Base-by-base conservation (phyloP, 768 basidiomycete genomes). In the Mrakia frigida region DNA sequence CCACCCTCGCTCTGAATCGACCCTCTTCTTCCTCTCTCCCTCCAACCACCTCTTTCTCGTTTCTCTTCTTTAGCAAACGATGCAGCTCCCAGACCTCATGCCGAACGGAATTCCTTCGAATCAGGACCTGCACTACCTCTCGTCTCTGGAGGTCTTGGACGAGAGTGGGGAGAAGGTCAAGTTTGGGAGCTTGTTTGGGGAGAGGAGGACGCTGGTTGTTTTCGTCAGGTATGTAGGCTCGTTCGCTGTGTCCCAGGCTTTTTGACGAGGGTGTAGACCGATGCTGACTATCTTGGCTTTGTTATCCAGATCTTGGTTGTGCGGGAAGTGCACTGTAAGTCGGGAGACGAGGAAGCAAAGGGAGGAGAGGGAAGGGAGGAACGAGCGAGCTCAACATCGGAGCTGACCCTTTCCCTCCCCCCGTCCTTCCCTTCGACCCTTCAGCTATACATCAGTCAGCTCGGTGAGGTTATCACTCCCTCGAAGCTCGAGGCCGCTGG, bases 171-270 rank as follows among this genome's bases (percentile, higher is more conserved):
- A 85, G 21, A 82, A 84, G 50, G 82, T 89, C 41, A 80, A 80
- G 18, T 90, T 90, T 81, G 87, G 88, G 0, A 85, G 84, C 2
- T 70, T 90, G 7, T 87, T 87, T 77, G 82, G 85, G 59, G 80
- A 85, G 79, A 88, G 86, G 80, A 87, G 86, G 80, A 87, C 87
- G 0, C 83, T 90, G 18, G 86, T 90, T 5, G 88, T 90, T 1
- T 90, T 90, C 81, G 88, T 90, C 74, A 87, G 89, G 61, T 73
- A 25, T 6, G 71, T 41, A 3, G 37, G 53, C 25, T 56, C n/a
- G 67, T 52, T 52, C 14, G 46, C 13, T 50, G 2, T 21, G 25
- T 73, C 59, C 1, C 11, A 31, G 3, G 53, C n/a, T 31, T 33
- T 25, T 35, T 33, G 28, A 2, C 23, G 9, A 65, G 33, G 33